phyloP scores from a whole-genome alignment of 2,329 filamentous ascomycete genomes.

The Beauveria rudraprayagi region DNA sequence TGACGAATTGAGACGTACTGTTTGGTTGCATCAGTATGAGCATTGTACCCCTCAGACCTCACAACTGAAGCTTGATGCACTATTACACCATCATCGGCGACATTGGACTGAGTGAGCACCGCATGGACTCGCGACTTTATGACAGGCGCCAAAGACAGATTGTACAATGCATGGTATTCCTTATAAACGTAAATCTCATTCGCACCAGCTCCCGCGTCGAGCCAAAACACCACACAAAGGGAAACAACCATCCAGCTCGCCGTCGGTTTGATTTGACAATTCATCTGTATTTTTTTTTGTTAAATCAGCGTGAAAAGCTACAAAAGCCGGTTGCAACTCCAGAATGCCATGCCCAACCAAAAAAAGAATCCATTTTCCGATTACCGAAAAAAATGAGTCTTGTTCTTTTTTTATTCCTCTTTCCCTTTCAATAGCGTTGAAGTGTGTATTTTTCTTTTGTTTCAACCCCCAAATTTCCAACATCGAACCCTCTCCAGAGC shows the following conservation, averaged over 20 bases:
- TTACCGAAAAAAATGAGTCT: conserved; percentile 22
- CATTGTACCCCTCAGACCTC: not conserved
- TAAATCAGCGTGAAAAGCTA: conserved; percentile 33
- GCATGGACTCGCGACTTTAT: too few species aligned
- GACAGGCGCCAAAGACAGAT: not conserved
- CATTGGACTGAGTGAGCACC: too few species aligned
- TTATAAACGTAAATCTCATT: not conserved
- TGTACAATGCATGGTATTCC: not conserved
- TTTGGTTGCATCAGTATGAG: not conserved
- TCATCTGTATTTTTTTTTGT: conserved; percentile 14
- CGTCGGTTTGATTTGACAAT: not conserved
- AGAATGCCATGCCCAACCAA: conserved; percentile 36
- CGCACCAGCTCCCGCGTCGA: not conserved
- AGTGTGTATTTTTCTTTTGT: conserved; percentile 18
- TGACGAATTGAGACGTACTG: not conserved
- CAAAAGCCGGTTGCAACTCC: conserved; percentile 40
- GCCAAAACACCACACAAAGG: not conserved
- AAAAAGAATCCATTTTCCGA: conserved; percentile 27
- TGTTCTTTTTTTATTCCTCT: not conserved
- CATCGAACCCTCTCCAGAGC: not conserved
- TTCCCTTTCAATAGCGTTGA: conserved; percentile 10
- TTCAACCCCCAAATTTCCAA: not conserved
- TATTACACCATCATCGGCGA: not conserved
- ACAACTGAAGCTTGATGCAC: not conserved
- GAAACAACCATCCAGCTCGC: not conserved